A percentile compares a stretch with the other conserved stretches of the same genome.
These are phyloP conservation scores for Sphagnum fallax DNA, from an alignment of 228 moss, liverwort and hornwort species.

Conservation along the genomic window DNA sequence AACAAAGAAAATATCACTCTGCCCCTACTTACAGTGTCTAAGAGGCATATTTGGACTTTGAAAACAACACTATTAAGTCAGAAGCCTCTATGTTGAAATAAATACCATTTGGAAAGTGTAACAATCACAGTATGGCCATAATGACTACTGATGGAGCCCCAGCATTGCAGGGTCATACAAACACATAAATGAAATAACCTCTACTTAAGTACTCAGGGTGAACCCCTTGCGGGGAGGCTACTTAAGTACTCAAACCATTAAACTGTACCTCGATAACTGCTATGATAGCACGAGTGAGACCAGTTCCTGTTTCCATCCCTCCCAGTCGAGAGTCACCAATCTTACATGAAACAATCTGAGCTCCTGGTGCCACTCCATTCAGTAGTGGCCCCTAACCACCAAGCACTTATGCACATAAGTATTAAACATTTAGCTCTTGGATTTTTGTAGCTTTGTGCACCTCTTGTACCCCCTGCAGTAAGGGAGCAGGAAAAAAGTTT, in stretches of 20 bases:
- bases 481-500: too few species aligned
- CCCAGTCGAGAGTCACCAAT: conserved; percentile 95
- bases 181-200: not conserved
- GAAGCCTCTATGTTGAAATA: too few species aligned
- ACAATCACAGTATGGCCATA: too few species aligned
- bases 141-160: not conserved
- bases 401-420: not conserved
- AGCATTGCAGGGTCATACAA: not conserved
- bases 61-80: too few species aligned
- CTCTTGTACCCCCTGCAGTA: too few species aligned
- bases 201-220: too few species aligned
- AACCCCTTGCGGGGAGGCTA: too few species aligned
- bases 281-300: conserved; percentile 85
- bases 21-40: too few species aligned
- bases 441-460: too few species aligned
- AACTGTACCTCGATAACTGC: conserved; percentile 78
- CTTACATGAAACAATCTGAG: conserved; percentile 96
- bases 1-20: too few species aligned
- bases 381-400: conserved; percentile 63
- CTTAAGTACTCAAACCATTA: not conserved
- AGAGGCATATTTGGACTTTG: too few species aligned
- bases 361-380: conserved; percentile 97
- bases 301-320: conserved; percentile 95
- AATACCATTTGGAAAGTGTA: too few species aligned
- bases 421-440: not conserved